A percentile compares a stretch with the other conserved stretches of the same genome.
These are phyloP conservation scores for Globisporangium paroecandrum DNA, from an alignment of 352 stramenopile species.

Conservation along the genomic window DNA sequence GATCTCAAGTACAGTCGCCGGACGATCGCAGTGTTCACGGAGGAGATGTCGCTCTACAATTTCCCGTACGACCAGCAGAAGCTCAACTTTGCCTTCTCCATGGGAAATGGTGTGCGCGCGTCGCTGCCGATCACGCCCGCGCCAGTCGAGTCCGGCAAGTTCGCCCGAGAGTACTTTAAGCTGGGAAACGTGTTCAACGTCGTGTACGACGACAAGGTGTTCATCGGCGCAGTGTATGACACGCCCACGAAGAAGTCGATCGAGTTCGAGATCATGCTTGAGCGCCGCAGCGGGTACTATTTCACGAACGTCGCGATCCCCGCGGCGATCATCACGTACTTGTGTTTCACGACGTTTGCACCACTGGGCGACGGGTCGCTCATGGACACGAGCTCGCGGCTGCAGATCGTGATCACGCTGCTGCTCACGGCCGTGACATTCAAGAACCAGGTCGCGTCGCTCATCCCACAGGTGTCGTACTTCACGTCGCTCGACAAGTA, in stretches of 20 bases:
- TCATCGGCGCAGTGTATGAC: slow-evolving; percentile 37
- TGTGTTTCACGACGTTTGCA: slow-evolving; percentile 15
- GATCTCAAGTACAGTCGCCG: slow-evolving; percentile 41
- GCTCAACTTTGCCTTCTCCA: slow-evolving; percentile 46
- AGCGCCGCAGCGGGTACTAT: slow-evolving; percentile 48
- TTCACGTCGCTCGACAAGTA: slow-evolving; percentile 30
- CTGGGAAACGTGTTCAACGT: slow-evolving; percentile 55
- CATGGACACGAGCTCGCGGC: slow-evolving; percentile 38
- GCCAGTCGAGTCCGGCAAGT: slow-evolving; percentile 35
- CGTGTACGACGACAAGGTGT: slow-evolving; percentile 47
- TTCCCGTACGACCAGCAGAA: slow-evolving; percentile 68
- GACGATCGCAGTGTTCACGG: slow-evolving; percentile 41
- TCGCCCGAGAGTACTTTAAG: slow-evolving; percentile 49
- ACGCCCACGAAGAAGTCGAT: slow-evolving; percentile 37
- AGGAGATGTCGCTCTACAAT: slow-evolving; percentile 52
- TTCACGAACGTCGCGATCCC: slow-evolving; percentile 42
- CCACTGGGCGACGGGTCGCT: background rate
- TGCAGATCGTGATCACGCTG: slow-evolving; percentile 57
- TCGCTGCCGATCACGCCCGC: slow-evolving; percentile 32
- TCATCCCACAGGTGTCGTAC: slow-evolving; percentile 62
- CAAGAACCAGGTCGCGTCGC: slow-evolving; percentile 47
- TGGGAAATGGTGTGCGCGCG: slow-evolving; percentile 28
- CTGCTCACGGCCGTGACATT: slow-evolving; percentile 63
- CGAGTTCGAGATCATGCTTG: slow-evolving; percentile 56
- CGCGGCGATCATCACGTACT: slow-evolving; percentile 18